Evolutionary conservation across 768 basidiomycete genomes (phyloP).

Genomic region (Pleurotus eryngii): DNA sequence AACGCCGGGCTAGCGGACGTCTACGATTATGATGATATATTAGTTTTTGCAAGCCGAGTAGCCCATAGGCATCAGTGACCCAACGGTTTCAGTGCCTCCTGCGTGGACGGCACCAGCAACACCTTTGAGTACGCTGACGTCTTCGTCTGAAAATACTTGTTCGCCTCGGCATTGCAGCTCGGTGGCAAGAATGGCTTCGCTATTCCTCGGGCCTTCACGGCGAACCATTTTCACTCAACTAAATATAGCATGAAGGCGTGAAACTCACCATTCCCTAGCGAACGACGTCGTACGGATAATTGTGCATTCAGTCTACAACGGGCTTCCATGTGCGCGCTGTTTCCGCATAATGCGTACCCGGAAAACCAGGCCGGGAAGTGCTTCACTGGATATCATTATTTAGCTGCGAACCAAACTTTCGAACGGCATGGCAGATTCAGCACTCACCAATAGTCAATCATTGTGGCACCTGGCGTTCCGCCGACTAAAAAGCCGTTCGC

Average conservation of each 20-base stretch:
- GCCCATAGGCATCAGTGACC: not conserved
- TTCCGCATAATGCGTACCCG: too few species aligned
- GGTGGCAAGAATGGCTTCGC: constrained; percentile 11
- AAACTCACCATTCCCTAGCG: too few species aligned
- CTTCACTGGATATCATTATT: too few species aligned
- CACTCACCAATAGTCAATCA: constrained; percentile 20
- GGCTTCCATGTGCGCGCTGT: too few species aligned
- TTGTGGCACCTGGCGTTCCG: constrained; percentile 16
- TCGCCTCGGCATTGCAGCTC: constrained; percentile 2
- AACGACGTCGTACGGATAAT: too few species aligned
- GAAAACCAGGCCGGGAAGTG: too few species aligned
- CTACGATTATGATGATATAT: constrained; percentile 18
- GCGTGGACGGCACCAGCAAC: constrained; percentile 29
- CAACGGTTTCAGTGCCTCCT: constrained; percentile 35
- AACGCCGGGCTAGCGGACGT: constrained; percentile 23
- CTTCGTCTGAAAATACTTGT: constrained; percentile 1
- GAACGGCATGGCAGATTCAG: too few species aligned
- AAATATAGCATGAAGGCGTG: too few species aligned
- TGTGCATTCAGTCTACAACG: too few species aligned
- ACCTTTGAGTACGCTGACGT: constrained; percentile 18
- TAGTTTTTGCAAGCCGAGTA: constrained; percentile 2
- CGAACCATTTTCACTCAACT: too few species aligned
- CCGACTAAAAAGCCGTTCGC: constrained; percentile 8
- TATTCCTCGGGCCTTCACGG: constrained; percentile 13
- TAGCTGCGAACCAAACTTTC: too few species aligned